phyloP scores from a whole-genome alignment of 2,329 filamentous ascomycete genomes.

The Alternaria tenuissima region DNA sequence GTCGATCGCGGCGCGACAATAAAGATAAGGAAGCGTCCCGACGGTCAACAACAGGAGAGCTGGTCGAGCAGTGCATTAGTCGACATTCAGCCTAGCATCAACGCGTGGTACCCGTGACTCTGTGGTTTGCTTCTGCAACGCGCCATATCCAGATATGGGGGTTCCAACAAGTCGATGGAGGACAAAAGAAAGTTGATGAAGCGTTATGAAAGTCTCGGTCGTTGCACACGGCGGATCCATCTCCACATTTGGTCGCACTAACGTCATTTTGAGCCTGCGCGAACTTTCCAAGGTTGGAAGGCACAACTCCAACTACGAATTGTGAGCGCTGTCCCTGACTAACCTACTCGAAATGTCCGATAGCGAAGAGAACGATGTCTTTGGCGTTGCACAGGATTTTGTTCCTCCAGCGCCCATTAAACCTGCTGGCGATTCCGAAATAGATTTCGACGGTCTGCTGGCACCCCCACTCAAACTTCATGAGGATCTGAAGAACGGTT shows the following conservation, averaged over 20 bases:
- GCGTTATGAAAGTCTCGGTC: neutral
- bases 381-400: slow-evolving; percentile 62
- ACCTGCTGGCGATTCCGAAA: slow-evolving; percentile 58
- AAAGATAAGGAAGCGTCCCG: slow-evolving; percentile 9
- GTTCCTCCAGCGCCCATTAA: slow-evolving; percentile 64
- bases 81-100: neutral
- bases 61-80: neutral
- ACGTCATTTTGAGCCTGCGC: slow-evolving; percentile 12
- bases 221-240: neutral
- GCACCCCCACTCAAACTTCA: slow-evolving; percentile 74
- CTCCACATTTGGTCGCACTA: slow-evolving; percentile 6
- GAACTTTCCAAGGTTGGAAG: neutral
- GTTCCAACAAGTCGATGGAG: neutral
- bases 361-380: slow-evolving; percentile 43
- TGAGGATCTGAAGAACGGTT: slow-evolving; percentile 86
- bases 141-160: neutral
- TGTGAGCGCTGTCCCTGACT: neutral
- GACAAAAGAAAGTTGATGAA: neutral
- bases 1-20: slow-evolving; percentile 4
- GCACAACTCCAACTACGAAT: neutral
- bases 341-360: slow-evolving; percentile 32
- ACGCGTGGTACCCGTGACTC: neutral
- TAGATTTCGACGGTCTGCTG: slow-evolving; percentile 78
- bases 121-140: neutral
- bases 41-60: neutral